A percentile compares a stretch with the other conserved stretches of the same genome.
Conservation (phyloP, 202 grass and related monocot species). For the Elaeis oleifera region DNA sequence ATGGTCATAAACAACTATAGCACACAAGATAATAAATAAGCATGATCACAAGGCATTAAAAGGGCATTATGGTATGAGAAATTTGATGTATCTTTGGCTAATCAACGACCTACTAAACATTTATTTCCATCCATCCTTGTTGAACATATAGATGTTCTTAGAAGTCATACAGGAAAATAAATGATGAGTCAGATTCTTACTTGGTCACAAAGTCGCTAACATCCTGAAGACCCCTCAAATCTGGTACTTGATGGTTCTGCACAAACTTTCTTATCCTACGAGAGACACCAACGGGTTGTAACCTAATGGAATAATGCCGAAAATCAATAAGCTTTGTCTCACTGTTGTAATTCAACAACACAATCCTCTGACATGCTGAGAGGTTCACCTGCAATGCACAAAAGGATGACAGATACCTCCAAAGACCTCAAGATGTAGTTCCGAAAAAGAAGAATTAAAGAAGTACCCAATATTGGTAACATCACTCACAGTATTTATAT, state of each 20-base stretch:
- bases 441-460: too few relatives aligned
- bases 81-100: too few relatives aligned
- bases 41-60: too few relatives aligned
- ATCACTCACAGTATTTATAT: slow-evolving; percentile 66
- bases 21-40: too few relatives aligned
- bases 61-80: too few relatives aligned
- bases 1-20: too few relatives aligned
- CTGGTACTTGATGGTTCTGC: slow-evolving; percentile 74
- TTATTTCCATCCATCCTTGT: too few relatives aligned
- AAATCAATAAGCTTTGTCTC: slow-evolving; percentile 68
- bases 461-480: neutral
- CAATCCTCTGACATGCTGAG: slow-evolving; percentile 59
- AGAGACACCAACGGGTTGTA: slow-evolving; percentile 80
- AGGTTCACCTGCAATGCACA: slow-evolving; percentile 54
- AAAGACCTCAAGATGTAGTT: too few relatives aligned
- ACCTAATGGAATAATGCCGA: slow-evolving; percentile 72
- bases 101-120: too few relatives aligned
- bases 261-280: slow-evolving; percentile 78
- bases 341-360: slow-evolving; percentile 60
- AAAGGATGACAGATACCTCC: neutral
- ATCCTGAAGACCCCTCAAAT: slow-evolving; percentile 66
- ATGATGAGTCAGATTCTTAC: slow-evolving; percentile 31
- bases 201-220: slow-evolving; percentile 84
- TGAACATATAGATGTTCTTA: too few relatives aligned
- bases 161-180: too few relatives aligned